phyloP scores from a whole-genome alignment of 2,329 filamentous ascomycete genomes.

The Fusarium brachygibbosum region DNA sequence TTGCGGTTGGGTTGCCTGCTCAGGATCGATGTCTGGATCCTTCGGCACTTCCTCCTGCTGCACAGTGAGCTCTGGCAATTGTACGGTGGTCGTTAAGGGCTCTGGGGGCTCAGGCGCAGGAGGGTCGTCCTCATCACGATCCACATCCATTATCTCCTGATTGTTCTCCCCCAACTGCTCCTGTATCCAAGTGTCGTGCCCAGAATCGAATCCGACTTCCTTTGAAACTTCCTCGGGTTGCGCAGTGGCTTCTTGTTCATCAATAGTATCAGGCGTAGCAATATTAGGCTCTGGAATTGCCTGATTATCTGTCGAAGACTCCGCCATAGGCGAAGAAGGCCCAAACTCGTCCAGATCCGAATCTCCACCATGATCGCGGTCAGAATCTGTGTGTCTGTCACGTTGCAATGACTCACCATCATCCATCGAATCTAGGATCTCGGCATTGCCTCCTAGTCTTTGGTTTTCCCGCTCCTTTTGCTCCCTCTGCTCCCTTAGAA shows the following conservation, averaged over 20 bases:
- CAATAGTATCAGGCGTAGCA: neutral
- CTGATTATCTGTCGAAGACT: neutral
- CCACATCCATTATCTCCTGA: constrained; percentile 1
- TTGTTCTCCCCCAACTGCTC: neutral
- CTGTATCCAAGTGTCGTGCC: too few relatives aligned
- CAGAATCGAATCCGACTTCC: neutral
- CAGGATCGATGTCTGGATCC: neutral
- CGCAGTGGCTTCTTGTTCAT: neutral
- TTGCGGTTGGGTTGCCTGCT: neutral
- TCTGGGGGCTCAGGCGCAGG: too few relatives aligned
- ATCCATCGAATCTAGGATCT: constrained; percentile 4
- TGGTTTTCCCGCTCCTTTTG: neutral
- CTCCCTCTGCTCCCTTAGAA: neutral
- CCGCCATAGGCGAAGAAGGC: neutral
- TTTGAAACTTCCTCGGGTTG: neutral
- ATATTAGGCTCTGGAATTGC: neutral
- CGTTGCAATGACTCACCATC: neutral
- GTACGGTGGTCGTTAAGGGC: neutral
- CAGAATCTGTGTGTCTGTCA: neutral
- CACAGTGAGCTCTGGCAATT: neutral
- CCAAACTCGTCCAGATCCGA: neutral
- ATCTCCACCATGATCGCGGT: neutral
- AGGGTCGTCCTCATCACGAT: neutral
- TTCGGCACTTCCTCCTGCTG: neutral
- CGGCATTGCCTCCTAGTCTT: neutral